Conservation (phyloP, 2,329 filamentous ascomycete species). For the Aspergillus sp. region DNA sequence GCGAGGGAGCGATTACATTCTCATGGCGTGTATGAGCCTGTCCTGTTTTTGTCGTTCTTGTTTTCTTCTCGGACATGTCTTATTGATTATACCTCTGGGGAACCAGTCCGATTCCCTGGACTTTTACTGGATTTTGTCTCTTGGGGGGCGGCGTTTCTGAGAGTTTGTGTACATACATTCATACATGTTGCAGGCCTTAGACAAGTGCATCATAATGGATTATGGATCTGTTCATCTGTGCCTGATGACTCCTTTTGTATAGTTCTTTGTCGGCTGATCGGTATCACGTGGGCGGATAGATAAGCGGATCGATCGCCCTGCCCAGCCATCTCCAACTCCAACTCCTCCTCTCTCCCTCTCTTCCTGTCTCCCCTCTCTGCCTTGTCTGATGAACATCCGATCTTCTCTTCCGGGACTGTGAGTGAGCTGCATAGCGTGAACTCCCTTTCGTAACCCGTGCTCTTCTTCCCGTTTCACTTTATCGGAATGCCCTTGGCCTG, state of each 20-base stretch:
- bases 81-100: constrained; percentile 35
- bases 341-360: constrained; percentile 1
- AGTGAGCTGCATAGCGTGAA: no score
- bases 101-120: constrained; percentile 23
- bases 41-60: constrained; percentile 9
- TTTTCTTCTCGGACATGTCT: constrained; percentile 31
- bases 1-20: constrained; percentile 12
- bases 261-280: neutral
- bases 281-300: constrained; percentile 14
- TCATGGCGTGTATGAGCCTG: constrained; percentile 23
- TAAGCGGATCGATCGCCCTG: constrained; percentile 15
- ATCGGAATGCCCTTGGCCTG: neutral
- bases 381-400: neutral
- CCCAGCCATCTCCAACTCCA: neutral
- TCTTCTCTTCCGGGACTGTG: neutral
- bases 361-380: neutral
- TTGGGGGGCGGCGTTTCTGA: constrained; percentile 8
- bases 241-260: no score
- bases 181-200: constrained; percentile 11
- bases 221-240: no score
- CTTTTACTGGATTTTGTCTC: constrained; percentile 12
- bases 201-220: constrained; percentile 13
- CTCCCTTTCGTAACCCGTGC: neutral
- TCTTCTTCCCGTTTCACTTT: neutral
- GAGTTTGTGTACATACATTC: constrained; percentile 22